Evolutionary conservation across 2,329 filamentous ascomycete species (phyloP), one percentile per base, ranked within the genome.

Genomic region (Fusarium sacchari): DNA sequence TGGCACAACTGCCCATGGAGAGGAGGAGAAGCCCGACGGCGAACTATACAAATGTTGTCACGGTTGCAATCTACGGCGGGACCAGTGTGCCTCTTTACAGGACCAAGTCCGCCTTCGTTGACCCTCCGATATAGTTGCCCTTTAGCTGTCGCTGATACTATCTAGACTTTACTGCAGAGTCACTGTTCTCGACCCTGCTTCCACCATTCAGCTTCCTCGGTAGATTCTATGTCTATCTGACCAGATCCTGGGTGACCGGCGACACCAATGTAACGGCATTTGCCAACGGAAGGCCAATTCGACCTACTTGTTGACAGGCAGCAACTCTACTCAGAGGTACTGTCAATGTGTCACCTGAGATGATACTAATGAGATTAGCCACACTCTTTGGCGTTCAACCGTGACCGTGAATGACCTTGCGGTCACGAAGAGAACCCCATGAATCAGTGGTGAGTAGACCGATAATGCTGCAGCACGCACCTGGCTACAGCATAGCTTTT

Each of bases 1-100:
- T 32, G 22, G 5, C 15, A 3, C 22, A 3, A 6, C 30, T 24
- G 3, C 6, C 0, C 3, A 34, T 4, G 6, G 14, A 17, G 3
- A 18, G 7, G 11, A 24, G 22, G 18, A 32, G 1, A 24, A 34
- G 12, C 12, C 22, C 30, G 20, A 17, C n/a, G n/a, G 30, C 17
- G 7, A 4, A 3, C n/a, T 24, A 4, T 34, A 2, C 12, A 6
- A 24, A 20, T 5, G 10, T 24, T 14, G 8, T 13, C 47, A 14
- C 12, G 7, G 30, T 34, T 34, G n/a, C 12, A 2, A 10, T 11
- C 2, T 20, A 14, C 17, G 10, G 30, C n/a, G 3, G 13, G 44
- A 5, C 6, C 18, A 22, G 1, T 14, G 7, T 5, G 5, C 22
- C 12, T 32, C 12, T 50, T 20, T 4, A 6, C 1, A 11, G 13